Evolutionary conservation across 768 basidiomycete species (phyloP), one percentile per base, ranked within the genome.

Genomic region (Boletus rubroflammeus): DNA sequence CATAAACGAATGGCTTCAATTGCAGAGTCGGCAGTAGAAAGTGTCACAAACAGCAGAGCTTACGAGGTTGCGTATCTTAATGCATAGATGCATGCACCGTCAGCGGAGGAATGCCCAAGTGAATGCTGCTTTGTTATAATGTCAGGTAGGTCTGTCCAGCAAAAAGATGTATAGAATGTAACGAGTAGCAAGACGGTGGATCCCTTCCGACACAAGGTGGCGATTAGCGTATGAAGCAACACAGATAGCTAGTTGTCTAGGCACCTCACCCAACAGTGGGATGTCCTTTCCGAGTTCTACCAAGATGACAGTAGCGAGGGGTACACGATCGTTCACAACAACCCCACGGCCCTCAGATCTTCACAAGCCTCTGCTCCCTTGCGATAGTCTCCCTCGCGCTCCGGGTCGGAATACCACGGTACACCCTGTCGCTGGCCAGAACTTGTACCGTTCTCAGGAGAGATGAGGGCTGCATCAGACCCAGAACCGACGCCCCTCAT

Each of bases 301-400:
- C 35, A 52, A 54, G 23, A 50, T 36, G 55, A 44, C n/a, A 25
- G 28, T 28, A 50, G n/a, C 8, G 25, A 38, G 36, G 41, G 48
- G 29, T 60, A 55, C 57, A 38, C 9, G 6, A 46, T 25, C 10
- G n/a, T 38, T 60, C 68, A 89, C 34, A 90, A 60, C 49, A 90
- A 72, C 40, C 86, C 87, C 10, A 86, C 86, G 38, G 75, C 77
- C 56, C 85, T 77, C 58, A 90, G 71, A 61, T 84, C 82, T 3
- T 75, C 73, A 54, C 82, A 80, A 89, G 68, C 51, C 80, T 75
- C 50, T 76, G 76, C 52, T 90, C 86, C 46, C 77, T 77, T 55
- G 69, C 76, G 14, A 82, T 62, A 23, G 79, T 81, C 41, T 76
- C 25, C 73, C 41, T 73, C 75, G 15, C 74, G 72, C 45, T 78